These are phyloP conservation scores for Aureobasidium sp. DNA, from an alignment of 2,329 filamentous ascomycete species.

Conservation along the genomic window DNA sequence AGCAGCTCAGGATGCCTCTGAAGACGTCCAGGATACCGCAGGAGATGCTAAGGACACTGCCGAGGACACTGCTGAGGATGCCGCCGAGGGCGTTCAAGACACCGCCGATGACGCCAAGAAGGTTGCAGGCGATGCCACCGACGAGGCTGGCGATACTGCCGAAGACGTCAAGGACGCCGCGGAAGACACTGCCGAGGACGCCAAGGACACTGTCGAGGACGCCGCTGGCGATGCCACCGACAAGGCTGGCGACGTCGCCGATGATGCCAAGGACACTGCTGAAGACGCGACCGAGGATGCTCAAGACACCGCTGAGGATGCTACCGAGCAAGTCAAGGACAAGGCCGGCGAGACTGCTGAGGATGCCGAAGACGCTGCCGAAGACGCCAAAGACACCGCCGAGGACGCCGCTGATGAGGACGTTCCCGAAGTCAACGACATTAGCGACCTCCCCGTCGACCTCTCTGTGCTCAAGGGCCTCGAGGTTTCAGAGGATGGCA, in stretches of 20 bases:
- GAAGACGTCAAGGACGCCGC: conserved; percentile 31
- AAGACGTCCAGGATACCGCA: conserved; percentile 28
- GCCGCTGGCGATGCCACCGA: conserved; percentile 27
- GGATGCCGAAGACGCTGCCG: conserved; percentile 26
- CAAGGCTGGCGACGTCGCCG: conserved; percentile 24
- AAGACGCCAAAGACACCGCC: conserved; percentile 31
- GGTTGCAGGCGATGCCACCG: conserved; percentile 32
- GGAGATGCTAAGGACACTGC: conserved; percentile 31
- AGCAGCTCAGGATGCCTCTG: conserved; percentile 25
- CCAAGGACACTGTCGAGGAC: conserved; percentile 25
- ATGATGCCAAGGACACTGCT: conserved; percentile 18
- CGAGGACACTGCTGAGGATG: conserved; percentile 29
- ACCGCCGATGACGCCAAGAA: conserved; percentile 27
- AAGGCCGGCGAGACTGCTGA: conserved; percentile 30
- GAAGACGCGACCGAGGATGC: conserved; percentile 26
- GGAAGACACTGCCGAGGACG: conserved; percentile 22
- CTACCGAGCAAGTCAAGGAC: conserved; percentile 27
- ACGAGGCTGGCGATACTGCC: conserved; percentile 28
- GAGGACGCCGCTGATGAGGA: conserved; percentile 31
- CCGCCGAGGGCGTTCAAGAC: conserved; percentile 29
- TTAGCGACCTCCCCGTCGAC: conserved; percentile 36
- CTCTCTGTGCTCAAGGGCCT: conserved; percentile 44
- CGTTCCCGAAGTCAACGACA: conserved; percentile 25
- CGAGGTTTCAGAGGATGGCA: conserved; percentile 49
- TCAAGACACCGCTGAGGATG: conserved; percentile 23